phyloP scores from a whole-genome alignment of 768 basidiomycete genomes.

The Collybia nuda region DNA sequence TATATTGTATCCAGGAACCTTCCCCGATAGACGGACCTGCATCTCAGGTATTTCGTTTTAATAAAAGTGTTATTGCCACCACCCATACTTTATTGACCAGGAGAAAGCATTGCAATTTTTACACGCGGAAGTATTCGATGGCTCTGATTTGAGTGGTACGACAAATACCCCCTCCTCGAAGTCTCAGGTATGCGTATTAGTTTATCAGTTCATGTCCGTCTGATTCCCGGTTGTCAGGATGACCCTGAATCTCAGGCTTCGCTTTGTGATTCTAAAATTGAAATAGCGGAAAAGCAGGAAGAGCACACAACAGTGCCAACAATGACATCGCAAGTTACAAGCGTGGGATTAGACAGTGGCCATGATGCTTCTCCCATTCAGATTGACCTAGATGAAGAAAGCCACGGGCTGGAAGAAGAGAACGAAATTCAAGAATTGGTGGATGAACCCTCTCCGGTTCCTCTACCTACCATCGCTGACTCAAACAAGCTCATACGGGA shows the following conservation, averaged over 20 bases:
- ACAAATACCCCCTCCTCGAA: slow-evolving; percentile 28
- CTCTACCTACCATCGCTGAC: background rate
- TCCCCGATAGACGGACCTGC: background rate
- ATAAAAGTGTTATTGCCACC: background rate
- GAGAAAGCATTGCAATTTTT: slow-evolving; percentile 8
- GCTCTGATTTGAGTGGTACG: slow-evolving; percentile 34
- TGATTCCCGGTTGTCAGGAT: background rate
- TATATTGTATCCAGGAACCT: too few species aligned
- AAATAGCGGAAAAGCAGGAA: background rate
- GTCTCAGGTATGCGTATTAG: slow-evolving; percentile 15
- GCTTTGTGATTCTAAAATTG: background rate
- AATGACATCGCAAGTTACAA: too few species aligned
- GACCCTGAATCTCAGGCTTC: background rate
- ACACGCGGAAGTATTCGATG: slow-evolving; percentile 24
- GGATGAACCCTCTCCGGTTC: background rate
- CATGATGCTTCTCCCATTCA: background rate
- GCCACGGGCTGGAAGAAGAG: background rate
- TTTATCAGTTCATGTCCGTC: background rate
- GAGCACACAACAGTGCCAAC: too few species aligned
- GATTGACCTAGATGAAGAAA: background rate
- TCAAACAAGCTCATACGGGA: too few species aligned
- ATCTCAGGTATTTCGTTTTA: background rate
- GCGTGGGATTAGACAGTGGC: too few species aligned
- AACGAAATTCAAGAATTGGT: background rate
- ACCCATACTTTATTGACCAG: slow-evolving; percentile 1